Conservation (phyloP, 2,329 filamentous ascomycete genomes). For the Claviceps quebecensis region DNA sequence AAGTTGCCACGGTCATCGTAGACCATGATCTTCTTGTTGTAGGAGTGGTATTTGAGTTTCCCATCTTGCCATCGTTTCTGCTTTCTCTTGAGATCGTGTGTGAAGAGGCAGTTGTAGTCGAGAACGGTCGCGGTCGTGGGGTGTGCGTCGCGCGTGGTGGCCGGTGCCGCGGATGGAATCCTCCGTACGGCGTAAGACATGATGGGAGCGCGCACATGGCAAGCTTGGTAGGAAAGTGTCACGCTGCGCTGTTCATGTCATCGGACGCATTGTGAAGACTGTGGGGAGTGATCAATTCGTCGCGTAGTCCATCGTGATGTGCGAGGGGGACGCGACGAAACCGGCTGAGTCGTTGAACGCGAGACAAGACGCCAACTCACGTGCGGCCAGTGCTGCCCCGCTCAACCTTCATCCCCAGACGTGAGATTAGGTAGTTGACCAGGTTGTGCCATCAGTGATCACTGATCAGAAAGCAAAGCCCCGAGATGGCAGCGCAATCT, state of each 20-base stretch:
- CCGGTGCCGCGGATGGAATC: not conserved
- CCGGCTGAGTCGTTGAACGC: constrained; percentile 1
- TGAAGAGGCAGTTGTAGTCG: constrained; percentile 78
- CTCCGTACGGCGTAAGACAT: constrained; percentile 12
- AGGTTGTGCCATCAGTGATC: too few species aligned
- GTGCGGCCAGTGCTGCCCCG: constrained; percentile 1
- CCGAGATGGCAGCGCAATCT: too few species aligned
- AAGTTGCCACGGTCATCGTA: constrained; percentile 71
- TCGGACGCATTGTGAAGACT: not conserved
- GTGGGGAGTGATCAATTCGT: not conserved
- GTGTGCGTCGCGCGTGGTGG: not conserved
- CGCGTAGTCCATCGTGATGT: not conserved
- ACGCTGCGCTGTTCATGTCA: not conserved
- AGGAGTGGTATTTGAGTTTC: constrained; percentile 71
- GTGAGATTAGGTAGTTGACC: too few species aligned
- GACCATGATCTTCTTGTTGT: constrained; percentile 84
- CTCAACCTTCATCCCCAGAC: too few species aligned
- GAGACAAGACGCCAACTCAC: constrained; percentile 13
- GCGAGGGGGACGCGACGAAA: not conserved
- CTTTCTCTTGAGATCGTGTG: constrained; percentile 71
- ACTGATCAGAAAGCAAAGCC: too few species aligned
- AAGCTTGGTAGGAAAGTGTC: not conserved
- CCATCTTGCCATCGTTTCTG: constrained; percentile 93
- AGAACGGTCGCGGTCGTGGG: constrained; percentile 52
- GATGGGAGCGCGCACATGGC: not conserved